Percentiles rank a stretch among this genome's conserved stretches.
Evolutionary conservation across 129 eudicot species (phyloP).

Genomic region (Artemisia argyi): DNA sequence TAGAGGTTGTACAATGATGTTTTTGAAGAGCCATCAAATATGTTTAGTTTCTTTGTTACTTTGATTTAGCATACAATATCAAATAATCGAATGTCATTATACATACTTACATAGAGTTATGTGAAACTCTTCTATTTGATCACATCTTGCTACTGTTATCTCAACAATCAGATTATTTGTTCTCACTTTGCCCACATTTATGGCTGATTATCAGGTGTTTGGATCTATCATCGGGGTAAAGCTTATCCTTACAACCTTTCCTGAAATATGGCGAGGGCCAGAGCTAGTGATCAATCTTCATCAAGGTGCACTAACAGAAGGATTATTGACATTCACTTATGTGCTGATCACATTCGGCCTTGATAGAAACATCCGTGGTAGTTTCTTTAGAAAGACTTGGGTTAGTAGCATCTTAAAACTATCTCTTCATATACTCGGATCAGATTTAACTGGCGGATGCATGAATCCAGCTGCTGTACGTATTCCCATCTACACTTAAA

Average conservation of each 20-base stretch:
- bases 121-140: not conserved
- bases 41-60: not conserved
- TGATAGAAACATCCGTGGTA: slow-evolving; percentile 44
- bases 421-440: slow-evolving; percentile 76
- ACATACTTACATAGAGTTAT: not conserved
- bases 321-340: slow-evolving; percentile 64
- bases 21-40: not conserved
- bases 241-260: slow-evolving; percentile 49
- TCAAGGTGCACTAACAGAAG: slow-evolving; percentile 85
- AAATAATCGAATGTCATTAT: not conserved
- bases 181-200: not conserved
- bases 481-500: slow-evolving; percentile 12
- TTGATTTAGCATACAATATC: not conserved
- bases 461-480: slow-evolving; percentile 97
- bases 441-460: slow-evolving; percentile 89
- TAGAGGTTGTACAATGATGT: not conserved
- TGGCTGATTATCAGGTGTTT: slow-evolving; percentile 46
- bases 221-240: slow-evolving; percentile 71
- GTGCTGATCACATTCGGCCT: slow-evolving; percentile 55
- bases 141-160: slow-evolving; percentile 1
- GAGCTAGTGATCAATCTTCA: slow-evolving; percentile 64
- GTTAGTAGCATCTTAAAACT: slow-evolving; percentile 76
- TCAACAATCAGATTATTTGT: not conserved
- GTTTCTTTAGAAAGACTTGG: slow-evolving; percentile 83
- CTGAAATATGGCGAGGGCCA: slow-evolving; percentile 73